These are phyloP conservation scores for Boletales sp. DNA, from an alignment of 768 basidiomycete genomes.

Conservation along the genomic window DNA sequence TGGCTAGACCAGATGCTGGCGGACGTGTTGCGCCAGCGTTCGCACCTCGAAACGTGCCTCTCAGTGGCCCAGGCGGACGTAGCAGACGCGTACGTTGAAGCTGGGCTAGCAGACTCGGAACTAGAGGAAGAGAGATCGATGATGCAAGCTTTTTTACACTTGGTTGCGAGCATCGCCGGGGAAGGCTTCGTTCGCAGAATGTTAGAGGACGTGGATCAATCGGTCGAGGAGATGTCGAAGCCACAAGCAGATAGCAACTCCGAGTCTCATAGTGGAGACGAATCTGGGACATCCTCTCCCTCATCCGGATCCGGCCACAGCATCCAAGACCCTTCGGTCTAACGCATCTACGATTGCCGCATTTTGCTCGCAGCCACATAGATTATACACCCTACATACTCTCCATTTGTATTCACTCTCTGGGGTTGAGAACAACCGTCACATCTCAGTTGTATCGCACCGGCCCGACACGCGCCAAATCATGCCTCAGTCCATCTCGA, in stretches of 20 bases:
- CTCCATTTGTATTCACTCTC: too few species aligned
- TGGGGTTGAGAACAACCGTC: too few species aligned
- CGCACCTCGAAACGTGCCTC: constrained; percentile 16
- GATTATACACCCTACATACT: too few species aligned
- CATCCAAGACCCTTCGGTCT: not conserved
- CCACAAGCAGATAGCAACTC: not conserved
- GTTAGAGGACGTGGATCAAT: constrained; percentile 15
- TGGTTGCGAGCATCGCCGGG: constrained; percentile 24
- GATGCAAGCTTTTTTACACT: constrained; percentile 25
- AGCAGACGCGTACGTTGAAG: constrained; percentile 22
- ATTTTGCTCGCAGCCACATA: too few species aligned
- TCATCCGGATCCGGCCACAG: not conserved
- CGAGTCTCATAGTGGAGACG: not conserved
- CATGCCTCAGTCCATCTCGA: too few species aligned
- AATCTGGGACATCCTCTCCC: not conserved
- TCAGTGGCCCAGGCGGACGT: constrained; percentile 15
- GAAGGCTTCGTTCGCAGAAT: constrained; percentile 25
- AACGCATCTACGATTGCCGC: not conserved
- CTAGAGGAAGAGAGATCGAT: constrained; percentile 18
- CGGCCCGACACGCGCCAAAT: too few species aligned
- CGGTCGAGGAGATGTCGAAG: constrained; percentile 14
- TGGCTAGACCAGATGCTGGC: constrained; percentile 27
- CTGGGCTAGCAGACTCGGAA: constrained; percentile 25
- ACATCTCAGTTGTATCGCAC: too few species aligned
- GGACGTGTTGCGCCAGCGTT: constrained; percentile 25